Evolutionary conservation across 208 protist species (phyloP), one percentile per base, ranked within the genome.

Genomic region (Leptomonas seymouri): DNA sequence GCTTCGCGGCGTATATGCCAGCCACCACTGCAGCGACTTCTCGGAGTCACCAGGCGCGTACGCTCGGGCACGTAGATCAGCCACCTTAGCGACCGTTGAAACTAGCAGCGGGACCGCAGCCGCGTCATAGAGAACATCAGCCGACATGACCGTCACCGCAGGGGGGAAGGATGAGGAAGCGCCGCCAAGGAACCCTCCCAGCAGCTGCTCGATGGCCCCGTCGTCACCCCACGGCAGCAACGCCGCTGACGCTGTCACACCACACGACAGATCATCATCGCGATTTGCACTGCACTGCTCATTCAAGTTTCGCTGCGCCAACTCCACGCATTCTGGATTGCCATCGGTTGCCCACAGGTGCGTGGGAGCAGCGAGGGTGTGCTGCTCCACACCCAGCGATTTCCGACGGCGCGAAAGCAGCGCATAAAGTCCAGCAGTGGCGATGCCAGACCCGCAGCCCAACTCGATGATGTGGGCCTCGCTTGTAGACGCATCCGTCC

Each of bases 1-100:
- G 23, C 75, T 76, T 18, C 80, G 80, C 2, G 80, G 80, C 0
- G 71, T 78, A 64, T 81, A 85, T 15, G 67, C 54, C 3, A 85
- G 63, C 80, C 80, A 85, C 80, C 80, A 85, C 39, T 65, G 25
- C 57, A 71, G 3, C 0, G 0, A 14, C 15, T 6, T 20, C 6
- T 55, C 3, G 0, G 15, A 20, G 1, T 16, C 21, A 11, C 9
- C 41, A 20, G 36, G 5, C 34, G 9, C 34, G 14, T 18, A 18
- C 9, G 42, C 28, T 7, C 44, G 4, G 7, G 0, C n/a, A 3
- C 53, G 23, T 6, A 34, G 21, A 15, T 25, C 41, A 28, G 57
- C 59, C 8, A 81, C 48, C 0, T 15, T 18, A 0, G 28, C 28
- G 12, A 77, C 80, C 1, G 80, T 85, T 21, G 53, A 45, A 30